Base-by-base conservation (phyloP, 2,329 filamentous ascomycete genomes). In the Colletotrichum noveboracense region DNA sequence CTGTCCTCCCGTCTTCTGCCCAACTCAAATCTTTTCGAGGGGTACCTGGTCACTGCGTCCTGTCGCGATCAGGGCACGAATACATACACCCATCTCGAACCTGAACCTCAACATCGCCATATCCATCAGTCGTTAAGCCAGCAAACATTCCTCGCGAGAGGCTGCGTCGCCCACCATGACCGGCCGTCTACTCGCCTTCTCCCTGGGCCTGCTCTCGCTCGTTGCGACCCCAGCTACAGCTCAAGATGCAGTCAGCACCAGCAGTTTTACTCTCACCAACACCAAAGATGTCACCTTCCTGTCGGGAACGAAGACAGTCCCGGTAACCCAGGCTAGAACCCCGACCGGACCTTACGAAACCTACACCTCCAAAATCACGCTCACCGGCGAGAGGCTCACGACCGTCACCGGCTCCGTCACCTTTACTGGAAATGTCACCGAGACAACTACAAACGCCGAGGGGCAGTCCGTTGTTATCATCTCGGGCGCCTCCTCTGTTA, bases 291-390 rank as follows among this genome's bases (percentile, higher is more conserved):
- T 76, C 24, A 76, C 74, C 9, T 76, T 76, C 32, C 52, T 76
- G 18, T 71, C 74, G 7, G 74, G 74, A 48, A 76, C 74, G 34
- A 76, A 71, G 66, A 76, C 74, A 13, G 32, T 76, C n/a, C 38
- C 68, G 4, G 71, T 85, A n/a, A 82, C 83, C 30, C 80, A 85
- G 68, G 81, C 79, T 3, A 80, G 80, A n/a, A 85, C 85, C 65
- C 85, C 88, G 13, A 86, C 87, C 3, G 85, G 84, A 13, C 80
- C 85, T n/a, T 89, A 90, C 79, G 82, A 85, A 58, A 86, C 87
- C 13, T 86, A 83, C 74, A 82, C 83, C 24, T 85, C 86, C 30
- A 86, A 86, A 64, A 83, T 86, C 77, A 88, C 88, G 7, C 81
- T 88, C 64, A 83, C 81, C 1, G 82, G 81, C 61, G 78, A 78